Percentiles rank a stretch among this genome's conserved stretches.
Evolutionary conservation across 352 stramenopile genomes (phyloP).

Genomic region (Blastocystis sp.): DNA sequence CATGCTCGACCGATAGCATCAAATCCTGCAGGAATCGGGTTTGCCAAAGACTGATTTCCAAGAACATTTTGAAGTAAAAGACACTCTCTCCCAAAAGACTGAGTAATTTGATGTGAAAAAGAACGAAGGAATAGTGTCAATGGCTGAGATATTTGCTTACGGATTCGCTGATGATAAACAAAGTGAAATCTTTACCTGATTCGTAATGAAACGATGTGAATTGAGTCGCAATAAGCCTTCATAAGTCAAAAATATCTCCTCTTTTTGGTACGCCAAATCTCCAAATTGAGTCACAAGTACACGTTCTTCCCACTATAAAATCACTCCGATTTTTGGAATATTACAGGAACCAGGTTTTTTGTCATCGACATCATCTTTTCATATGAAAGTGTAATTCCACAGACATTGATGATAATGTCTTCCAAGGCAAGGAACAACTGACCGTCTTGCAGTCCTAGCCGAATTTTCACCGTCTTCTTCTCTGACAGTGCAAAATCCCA

Average conservation of each 20-base stretch:
- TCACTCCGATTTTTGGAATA: background rate
- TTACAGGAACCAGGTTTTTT: background rate
- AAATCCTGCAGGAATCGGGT: background rate
- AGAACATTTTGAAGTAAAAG: background rate
- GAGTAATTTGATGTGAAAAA: background rate
- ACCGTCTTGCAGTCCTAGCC: slow-evolving; percentile 1
- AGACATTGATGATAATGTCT: background rate
- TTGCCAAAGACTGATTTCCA: background rate
- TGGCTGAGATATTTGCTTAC: background rate
- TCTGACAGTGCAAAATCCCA: background rate
- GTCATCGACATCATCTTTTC: background rate
- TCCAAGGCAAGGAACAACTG: slow-evolving; percentile 24
- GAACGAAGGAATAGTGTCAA: background rate
- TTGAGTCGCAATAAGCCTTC: background rate
- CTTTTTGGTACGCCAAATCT: slow-evolving; percentile 42
- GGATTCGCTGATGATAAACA: background rate
- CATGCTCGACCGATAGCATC: background rate
- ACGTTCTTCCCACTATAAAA: slow-evolving; percentile 16
- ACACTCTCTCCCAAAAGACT: slow-evolving; percentile 14
- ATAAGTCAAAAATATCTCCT: slow-evolving; percentile 50
- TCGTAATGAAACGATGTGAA: background rate
- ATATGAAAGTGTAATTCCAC: background rate
- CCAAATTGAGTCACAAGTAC: slow-evolving; percentile 2
- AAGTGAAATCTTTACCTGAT: background rate
- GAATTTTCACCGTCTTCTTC: slow-evolving; percentile 22